phyloP scores from a whole-genome alignment of 768 basidiomycete species.

The Floccularia luteovirens region DNA sequence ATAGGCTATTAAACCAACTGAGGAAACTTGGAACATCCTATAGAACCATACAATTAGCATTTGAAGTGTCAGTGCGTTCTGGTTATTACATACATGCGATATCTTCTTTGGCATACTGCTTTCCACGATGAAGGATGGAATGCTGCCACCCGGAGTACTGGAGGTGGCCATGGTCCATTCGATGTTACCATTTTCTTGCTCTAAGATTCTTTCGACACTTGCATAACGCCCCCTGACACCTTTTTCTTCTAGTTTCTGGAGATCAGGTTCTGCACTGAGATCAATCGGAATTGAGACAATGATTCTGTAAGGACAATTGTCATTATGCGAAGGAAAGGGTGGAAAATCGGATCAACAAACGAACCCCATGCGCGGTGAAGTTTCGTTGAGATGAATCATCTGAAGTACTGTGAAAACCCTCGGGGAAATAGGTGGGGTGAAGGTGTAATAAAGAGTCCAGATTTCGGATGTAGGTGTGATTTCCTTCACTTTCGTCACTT shows the following conservation, averaged over 20 bases:
- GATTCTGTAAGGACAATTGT: slow-evolving; percentile 22
- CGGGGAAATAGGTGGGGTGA: slow-evolving; percentile 62
- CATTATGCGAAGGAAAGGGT: too few relatives aligned
- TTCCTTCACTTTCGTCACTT: slow-evolving; percentile 53
- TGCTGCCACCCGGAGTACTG: slow-evolving; percentile 60
- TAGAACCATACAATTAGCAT: not conserved
- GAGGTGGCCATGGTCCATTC: slow-evolving; percentile 83
- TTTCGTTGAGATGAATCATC: slow-evolving; percentile 42
- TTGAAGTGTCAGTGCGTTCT: not conserved
- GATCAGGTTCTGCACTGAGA: slow-evolving; percentile 39
- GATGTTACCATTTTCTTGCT: slow-evolving; percentile 53
- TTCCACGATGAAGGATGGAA: slow-evolving; percentile 60
- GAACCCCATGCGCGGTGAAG: slow-evolving; percentile 53
- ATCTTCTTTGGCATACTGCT: slow-evolving; percentile 55
- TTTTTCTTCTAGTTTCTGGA: slow-evolving; percentile 54
- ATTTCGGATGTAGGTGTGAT: slow-evolving; percentile 58
- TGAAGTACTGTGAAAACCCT: slow-evolving; percentile 74
- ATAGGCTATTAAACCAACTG: slow-evolving; percentile 46
- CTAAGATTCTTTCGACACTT: slow-evolving; percentile 58
- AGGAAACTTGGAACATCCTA: slow-evolving; percentile 73
- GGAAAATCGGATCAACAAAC: too few relatives aligned
- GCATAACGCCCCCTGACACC: slow-evolving; percentile 63
- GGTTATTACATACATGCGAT: slow-evolving; percentile 36
- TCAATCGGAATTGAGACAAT: slow-evolving; percentile 67
- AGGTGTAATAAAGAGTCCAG: slow-evolving; percentile 70